phyloP scores from a whole-genome alignment of 1,284 basidiomycete genomes.

The Puccinia polysora region DNA sequence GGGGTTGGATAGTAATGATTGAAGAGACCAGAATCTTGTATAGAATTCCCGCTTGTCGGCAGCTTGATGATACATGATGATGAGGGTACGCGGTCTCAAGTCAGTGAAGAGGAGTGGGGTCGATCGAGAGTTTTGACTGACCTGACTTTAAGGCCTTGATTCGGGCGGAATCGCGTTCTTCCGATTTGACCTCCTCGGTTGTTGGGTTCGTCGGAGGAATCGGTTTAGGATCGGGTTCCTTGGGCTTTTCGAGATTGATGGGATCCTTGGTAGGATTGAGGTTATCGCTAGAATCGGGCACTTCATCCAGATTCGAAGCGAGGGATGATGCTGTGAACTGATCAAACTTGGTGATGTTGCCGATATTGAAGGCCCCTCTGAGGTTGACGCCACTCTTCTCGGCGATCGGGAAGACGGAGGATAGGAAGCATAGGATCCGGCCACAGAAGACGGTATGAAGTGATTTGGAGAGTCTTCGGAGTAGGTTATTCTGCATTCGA shows the following conservation, averaged over 20 bases:
- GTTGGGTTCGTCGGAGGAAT: slow-evolving; percentile 50
- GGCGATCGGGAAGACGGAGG: slow-evolving; percentile 75
- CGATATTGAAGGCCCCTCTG: slow-evolving; percentile 70
- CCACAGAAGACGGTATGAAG: slow-evolving; percentile 76
- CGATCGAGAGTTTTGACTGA: slow-evolving; percentile 1
- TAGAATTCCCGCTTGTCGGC: slow-evolving; percentile 63
- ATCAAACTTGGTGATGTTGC: slow-evolving; percentile 55
- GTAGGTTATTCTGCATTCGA: slow-evolving; percentile 76
- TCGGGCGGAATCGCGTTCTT: slow-evolving; percentile 24
- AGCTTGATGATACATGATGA: not conserved
- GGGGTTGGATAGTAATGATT: slow-evolving; percentile 54
- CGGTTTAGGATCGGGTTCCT: slow-evolving; percentile 22
- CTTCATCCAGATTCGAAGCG: slow-evolving; percentile 16
- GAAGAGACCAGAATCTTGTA: slow-evolving; percentile 76
- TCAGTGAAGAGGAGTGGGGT: slow-evolving; percentile 3
- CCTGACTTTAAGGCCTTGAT: slow-evolving; percentile 30
- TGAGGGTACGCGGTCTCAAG: not conserved
- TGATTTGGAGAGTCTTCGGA: slow-evolving; percentile 71
- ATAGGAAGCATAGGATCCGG: slow-evolving; percentile 76
- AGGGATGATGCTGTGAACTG: slow-evolving; percentile 54
- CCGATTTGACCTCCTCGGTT: slow-evolving; percentile 52
- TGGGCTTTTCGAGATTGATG: slow-evolving; percentile 23
- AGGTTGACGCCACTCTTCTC: slow-evolving; percentile 86
- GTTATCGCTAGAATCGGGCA: not conserved
- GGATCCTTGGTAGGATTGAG: not conserved